Conservation (phyloP, 2,329 filamentous ascomycete genomes). For the Talaromyces sp. region DNA sequence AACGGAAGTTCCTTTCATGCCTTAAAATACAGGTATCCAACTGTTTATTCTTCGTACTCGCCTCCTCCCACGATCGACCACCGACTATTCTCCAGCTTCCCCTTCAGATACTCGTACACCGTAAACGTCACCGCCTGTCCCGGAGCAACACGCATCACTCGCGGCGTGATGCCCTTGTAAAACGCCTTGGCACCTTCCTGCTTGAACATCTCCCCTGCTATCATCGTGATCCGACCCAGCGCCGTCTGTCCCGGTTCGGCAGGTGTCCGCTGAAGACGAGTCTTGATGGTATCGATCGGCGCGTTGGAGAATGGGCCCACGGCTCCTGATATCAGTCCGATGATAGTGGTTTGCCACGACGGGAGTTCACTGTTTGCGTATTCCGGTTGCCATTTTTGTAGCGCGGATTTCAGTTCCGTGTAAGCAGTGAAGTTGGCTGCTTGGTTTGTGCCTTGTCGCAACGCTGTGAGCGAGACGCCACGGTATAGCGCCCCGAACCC, state of each 20-base stretch:
- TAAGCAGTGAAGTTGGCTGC: constrained; percentile 99
- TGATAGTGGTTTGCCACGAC: constrained; percentile 82
- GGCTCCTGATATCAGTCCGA: constrained; percentile 85
- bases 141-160: constrained; percentile 94
- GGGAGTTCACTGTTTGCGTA: constrained; percentile 64
- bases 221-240: constrained; percentile 68
- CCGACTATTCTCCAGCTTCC: constrained; percentile 63
- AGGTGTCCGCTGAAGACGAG: constrained; percentile 82
- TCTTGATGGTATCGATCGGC: constrained; percentile 99
- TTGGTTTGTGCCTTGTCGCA: constrained; percentile 94
- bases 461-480: constrained; percentile 85
- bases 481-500: constrained; percentile 83
- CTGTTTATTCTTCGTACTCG: constrained; percentile 58
- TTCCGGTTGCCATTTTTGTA: constrained; percentile 68
- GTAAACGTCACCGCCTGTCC: constrained; percentile 77
- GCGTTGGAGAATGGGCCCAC: constrained; percentile 96
- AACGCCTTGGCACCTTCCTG: constrained; percentile 93
- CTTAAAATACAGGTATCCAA: neutral
- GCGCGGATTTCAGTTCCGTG: constrained; percentile 77
- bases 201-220: constrained; percentile 81
- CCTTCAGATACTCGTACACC: constrained; percentile 72
- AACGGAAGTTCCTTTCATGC: neutral
- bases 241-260: constrained; percentile 77
- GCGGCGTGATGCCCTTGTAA: constrained; percentile 97
- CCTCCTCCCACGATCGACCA: constrained; percentile 52